These are phyloP conservation scores for Melaleuca quinquenervia DNA, from an alignment of 345 rosid species.

Conservation along the genomic window DNA sequence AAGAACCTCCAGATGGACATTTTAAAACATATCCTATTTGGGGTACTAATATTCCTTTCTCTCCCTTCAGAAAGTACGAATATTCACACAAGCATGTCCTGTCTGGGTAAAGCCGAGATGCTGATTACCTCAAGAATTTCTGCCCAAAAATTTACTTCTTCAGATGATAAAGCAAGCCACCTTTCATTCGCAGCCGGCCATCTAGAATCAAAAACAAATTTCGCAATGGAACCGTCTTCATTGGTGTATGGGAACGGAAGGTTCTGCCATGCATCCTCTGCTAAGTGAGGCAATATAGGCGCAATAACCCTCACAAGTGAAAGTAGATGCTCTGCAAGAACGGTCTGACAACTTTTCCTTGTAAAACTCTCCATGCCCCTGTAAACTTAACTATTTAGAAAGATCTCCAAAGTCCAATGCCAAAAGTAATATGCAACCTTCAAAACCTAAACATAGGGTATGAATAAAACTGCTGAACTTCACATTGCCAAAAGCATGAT, in stretches of 20 bases:
- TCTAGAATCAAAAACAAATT: slow-evolving; percentile 73
- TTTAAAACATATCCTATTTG: not conserved
- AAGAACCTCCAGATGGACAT: not conserved
- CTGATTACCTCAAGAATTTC: slow-evolving; percentile 67
- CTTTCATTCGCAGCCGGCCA: slow-evolving; percentile 64
- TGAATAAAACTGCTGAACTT: not conserved
- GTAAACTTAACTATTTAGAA: slow-evolving; percentile 7
- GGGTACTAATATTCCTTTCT: not conserved
- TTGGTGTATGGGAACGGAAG: slow-evolving; percentile 56
- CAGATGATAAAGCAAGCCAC: slow-evolving; percentile 56
- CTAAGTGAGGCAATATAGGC: slow-evolving; percentile 89
- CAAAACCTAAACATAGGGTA: not conserved
- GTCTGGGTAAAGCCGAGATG: not conserved
- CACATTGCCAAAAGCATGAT: not conserved
- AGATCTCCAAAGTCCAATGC: not conserved
- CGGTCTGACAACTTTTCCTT: slow-evolving; percentile 93
- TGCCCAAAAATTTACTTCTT: slow-evolving; percentile 69
- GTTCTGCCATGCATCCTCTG: slow-evolving; percentile 94
- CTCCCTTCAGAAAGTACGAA: not conserved
- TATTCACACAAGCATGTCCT: not conserved
- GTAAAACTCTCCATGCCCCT: slow-evolving; percentile 74
- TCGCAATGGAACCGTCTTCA: slow-evolving; percentile 51
- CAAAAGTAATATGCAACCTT: not conserved
- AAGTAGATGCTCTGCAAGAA: slow-evolving; percentile 82
- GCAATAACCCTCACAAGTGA: slow-evolving; percentile 71